A percentile compares a stretch with the other conserved stretches of the same genome.
Conservation (phyloP, 1,284 basidiomycete genomes). For the Trichosporon asahii region DNA sequence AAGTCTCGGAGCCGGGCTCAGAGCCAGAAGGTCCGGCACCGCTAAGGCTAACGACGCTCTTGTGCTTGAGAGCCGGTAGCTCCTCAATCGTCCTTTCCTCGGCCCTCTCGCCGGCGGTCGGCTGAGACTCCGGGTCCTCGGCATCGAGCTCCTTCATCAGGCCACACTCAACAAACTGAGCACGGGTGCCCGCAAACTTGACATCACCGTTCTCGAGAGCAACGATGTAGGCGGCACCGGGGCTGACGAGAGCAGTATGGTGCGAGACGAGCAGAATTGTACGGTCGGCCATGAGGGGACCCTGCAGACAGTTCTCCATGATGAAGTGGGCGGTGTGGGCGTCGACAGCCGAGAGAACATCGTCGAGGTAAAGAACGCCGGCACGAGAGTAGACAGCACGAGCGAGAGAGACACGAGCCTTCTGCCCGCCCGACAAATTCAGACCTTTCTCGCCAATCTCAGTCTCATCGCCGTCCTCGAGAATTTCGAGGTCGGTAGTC, state of each 20-base stretch:
- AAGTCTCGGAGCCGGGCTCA: constrained; percentile 45
- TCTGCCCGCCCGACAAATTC: constrained; percentile 90
- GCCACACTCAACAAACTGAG: constrained; percentile 64
- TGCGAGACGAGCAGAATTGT: constrained; percentile 86
- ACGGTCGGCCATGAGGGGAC: constrained; percentile 72
- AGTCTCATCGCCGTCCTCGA: constrained; percentile 91
- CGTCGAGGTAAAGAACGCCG: constrained; percentile 78
- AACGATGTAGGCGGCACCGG: constrained; percentile 53
- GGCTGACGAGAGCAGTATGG: constrained; percentile 56
- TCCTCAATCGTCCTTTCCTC: constrained; percentile 51
- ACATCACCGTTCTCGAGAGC: constrained; percentile 81
- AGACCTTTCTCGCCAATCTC: constrained; percentile 58
- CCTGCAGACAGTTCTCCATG: constrained; percentile 74
- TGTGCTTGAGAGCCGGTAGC: constrained; percentile 28
- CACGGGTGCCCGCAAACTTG: constrained; percentile 65
- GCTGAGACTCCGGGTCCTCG: constrained; percentile 54
- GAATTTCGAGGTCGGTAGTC: constrained; percentile 75
- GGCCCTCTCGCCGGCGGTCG: constrained; percentile 51
- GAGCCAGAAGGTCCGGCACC: constrained; percentile 28
- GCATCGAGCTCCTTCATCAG: constrained; percentile 67
- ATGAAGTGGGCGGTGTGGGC: constrained; percentile 82
- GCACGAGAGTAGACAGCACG: constrained; percentile 92
- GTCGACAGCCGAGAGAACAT: constrained; percentile 63
- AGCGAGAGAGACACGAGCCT: constrained; percentile 82
- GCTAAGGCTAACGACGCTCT: constrained; percentile 35